phyloP scores from a whole-genome alignment of 306 rosid species.

The Fragaria ananassa region DNA sequence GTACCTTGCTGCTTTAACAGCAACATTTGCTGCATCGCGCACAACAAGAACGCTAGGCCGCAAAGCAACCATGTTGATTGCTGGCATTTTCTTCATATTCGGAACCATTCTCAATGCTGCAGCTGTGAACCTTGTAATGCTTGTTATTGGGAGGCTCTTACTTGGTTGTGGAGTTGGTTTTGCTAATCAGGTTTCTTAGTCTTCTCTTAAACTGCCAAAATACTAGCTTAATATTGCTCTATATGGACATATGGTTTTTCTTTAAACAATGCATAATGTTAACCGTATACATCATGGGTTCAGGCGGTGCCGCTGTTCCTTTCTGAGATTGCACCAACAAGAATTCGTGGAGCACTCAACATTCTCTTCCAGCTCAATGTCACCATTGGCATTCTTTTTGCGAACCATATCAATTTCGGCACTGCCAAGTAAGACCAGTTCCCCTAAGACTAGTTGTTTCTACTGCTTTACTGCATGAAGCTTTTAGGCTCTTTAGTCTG shows the following conservation, averaged over 20 bases:
- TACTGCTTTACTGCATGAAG: not conserved
- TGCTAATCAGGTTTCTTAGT: conserved; percentile 16
- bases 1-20: conserved; percentile 27
- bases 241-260: not conserved
- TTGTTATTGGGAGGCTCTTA: conserved; percentile 9
- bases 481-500: too few species aligned
- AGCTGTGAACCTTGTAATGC: conserved; percentile 14
- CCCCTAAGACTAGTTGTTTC: not conserved
- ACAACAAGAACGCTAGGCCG: conserved; percentile 22
- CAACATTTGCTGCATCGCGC: conserved; percentile 27
- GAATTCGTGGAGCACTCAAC: conserved; percentile 70
- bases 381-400: conserved; percentile 61
- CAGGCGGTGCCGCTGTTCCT: conserved; percentile 63
- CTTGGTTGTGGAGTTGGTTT: conserved; percentile 18
- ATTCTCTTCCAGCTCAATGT: conserved; percentile 55
- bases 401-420: conserved; percentile 46
- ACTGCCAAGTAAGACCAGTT: conserved; percentile 39
- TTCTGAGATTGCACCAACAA: conserved; percentile 65
- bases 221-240: not conserved
- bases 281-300: not conserved
- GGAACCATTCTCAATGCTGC: conserved; percentile 9
- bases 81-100: not conserved
- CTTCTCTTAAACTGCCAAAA: not conserved
- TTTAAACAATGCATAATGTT: not conserved
- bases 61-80: conserved; percentile 10